Evolutionary conservation across 1,284 basidiomycete species (phyloP).

Genomic region (Ustilago shanxiensis): DNA sequence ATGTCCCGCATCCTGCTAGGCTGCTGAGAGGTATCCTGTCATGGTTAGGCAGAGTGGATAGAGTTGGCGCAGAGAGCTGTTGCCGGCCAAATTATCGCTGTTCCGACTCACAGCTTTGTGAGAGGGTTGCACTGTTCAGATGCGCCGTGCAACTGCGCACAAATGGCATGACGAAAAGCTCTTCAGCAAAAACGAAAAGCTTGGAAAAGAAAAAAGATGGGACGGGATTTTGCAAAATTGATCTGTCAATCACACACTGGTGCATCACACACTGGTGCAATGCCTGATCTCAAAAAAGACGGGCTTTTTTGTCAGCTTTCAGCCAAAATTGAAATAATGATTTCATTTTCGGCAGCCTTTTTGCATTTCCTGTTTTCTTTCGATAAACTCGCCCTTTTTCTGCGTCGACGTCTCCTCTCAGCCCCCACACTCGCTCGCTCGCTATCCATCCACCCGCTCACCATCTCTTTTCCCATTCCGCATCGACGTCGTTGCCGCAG

Average conservation of each 20-base stretch:
- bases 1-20: no score
- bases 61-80: no score
- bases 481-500: neutral
- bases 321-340: constrained; percentile 2
- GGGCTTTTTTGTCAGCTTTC: constrained; percentile 7
- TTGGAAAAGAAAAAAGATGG: neutral
- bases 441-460: constrained; percentile 24
- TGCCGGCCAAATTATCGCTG: no score
- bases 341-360: constrained; percentile 6
- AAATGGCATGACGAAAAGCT: neutral
- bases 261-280: neutral
- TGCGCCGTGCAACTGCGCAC: no score
- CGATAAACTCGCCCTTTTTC: constrained; percentile 2
- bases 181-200: neutral
- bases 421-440: no score
- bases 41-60: no score
- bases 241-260: neutral
- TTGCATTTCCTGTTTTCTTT: constrained; percentile 3
- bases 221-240: constrained; percentile 10
- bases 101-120: no score
- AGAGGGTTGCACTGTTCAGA: no score
- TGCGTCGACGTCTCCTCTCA: neutral
- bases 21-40: no score
- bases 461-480: constrained; percentile 13
- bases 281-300: neutral